Evolutionary conservation across 2,329 filamentous ascomycete genomes (phyloP), one percentile per base, ranked within the genome.

Genomic region (Aureobasidium sp.): DNA sequence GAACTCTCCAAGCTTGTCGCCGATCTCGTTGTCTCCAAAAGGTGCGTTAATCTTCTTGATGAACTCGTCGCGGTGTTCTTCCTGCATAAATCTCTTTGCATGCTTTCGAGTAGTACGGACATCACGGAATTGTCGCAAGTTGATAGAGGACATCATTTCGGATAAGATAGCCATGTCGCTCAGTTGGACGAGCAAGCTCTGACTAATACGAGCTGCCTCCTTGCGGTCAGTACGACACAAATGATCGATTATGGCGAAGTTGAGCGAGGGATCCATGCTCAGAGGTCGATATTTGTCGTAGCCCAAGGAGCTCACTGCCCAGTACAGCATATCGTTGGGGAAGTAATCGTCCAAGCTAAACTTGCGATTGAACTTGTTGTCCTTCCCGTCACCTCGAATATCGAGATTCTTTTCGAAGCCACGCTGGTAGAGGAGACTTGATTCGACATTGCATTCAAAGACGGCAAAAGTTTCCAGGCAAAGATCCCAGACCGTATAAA

Each of bases 321-420:
- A 61, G 27, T 34, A 51, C 4, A 61, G 17, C 2, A 61, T 45
- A 4, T 61, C 57, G 1, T 61, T 25, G 1, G 57, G 57, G 36
- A 61, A 61, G 15, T 25, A 52, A 27, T 61, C 57, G 22, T 34
- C 29, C 1, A 15, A 34, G 9, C 8, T 34, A n/a, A 52, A 39
- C 6, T 8, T 31, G 5, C 45, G 22, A 7, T 61, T 42, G 15
- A 22, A 17, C 1, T 61, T 25, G 17, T 36, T 15, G 9, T 41
- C 1, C 34, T 17, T 25, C 22, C 47, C 47, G 20, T 25, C 42
- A 7, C 57, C 47, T 11, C 17, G 17, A 9, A 51, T 52, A 17
- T 42, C 25, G 47, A 61, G 51, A 14, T 61, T 61, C 15, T 47
- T 34, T 25, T 42, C 57, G 12, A 52, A 52, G 22, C 57, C 57